These are phyloP conservation scores for Cladosporium sp. DNA, from an alignment of 2,329 filamentous ascomycete species.

Conservation along the genomic window DNA sequence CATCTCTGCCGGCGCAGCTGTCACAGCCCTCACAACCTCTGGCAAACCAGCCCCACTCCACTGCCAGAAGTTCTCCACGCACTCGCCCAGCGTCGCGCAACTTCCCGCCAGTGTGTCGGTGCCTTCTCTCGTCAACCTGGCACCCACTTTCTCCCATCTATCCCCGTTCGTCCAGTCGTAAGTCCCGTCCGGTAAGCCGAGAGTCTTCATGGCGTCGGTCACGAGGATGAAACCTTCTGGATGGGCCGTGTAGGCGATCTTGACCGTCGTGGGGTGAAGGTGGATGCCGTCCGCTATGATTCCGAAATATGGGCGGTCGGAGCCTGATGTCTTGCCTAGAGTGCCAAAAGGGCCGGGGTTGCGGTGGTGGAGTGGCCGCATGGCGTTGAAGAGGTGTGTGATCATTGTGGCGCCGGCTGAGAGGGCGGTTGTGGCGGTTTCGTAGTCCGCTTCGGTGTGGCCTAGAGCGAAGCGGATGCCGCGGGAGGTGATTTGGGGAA, in stretches of 20 bases:
- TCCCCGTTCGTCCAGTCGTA: slow-evolving; percentile 81
- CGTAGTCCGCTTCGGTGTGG: slow-evolving; percentile 83
- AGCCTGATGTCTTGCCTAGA: slow-evolving; percentile 54
- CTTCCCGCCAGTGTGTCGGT: slow-evolving; percentile 68
- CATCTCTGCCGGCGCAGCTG: slow-evolving; percentile 72
- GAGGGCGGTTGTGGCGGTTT: slow-evolving; percentile 69
- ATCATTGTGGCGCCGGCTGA: slow-evolving; percentile 80
- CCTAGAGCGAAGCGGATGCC: slow-evolving; percentile 77
- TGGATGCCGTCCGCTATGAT: slow-evolving; percentile 90
- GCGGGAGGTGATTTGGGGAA: slow-evolving; percentile 60
- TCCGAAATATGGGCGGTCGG: slow-evolving; percentile 70
- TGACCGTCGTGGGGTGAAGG: slow-evolving; percentile 80
- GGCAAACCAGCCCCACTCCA: slow-evolving; percentile 68
- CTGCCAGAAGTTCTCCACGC: slow-evolving; percentile 73
- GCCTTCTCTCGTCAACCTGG: slow-evolving; percentile 69
- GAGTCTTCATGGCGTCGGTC: slow-evolving; percentile 86
- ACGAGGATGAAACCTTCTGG: slow-evolving; percentile 82
- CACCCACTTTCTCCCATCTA: slow-evolving; percentile 64
- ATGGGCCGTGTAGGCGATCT: slow-evolving; percentile 83
- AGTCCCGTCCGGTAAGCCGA: slow-evolving; percentile 75
- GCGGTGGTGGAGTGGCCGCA: slow-evolving; percentile 84
- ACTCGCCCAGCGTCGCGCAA: slow-evolving; percentile 62
- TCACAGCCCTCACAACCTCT: slow-evolving; percentile 67
- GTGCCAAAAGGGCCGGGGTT: slow-evolving; percentile 89
- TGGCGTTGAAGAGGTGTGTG: slow-evolving; percentile 91